A percentile compares a stretch with the other conserved stretches of the same genome.
These are phyloP conservation scores for Fusarium udum DNA, from an alignment of 2,329 filamentous ascomycete genomes.

Conservation along the genomic window DNA sequence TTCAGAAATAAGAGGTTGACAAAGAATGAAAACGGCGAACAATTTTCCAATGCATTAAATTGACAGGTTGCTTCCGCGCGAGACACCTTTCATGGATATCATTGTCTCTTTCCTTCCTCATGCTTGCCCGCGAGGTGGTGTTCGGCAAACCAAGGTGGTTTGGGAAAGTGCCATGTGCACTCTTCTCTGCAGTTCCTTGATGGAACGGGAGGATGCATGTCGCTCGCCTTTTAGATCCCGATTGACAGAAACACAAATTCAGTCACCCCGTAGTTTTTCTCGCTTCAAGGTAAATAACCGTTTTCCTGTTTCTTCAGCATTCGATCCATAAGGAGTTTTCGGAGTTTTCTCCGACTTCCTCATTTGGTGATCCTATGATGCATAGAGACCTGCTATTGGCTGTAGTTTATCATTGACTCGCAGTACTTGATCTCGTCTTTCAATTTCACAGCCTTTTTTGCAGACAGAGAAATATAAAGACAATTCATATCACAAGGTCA, in stretches of 20 bases:
- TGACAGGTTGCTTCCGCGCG: not conserved
- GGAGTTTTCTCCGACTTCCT: slow-evolving; percentile 39
- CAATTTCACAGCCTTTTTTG: not conserved
- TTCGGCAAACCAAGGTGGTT: not conserved
- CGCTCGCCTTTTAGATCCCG: not conserved
- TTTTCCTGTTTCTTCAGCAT: not conserved
- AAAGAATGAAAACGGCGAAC: not conserved
- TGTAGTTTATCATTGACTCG: not conserved
- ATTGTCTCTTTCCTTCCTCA: not conserved
- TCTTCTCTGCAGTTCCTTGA: not conserved
- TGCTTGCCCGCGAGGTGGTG: not conserved
- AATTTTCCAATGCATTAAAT: not conserved
- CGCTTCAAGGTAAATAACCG: not conserved
- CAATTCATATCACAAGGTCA: accelerated
- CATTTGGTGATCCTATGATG: slow-evolving; percentile 1
- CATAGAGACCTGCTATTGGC: slow-evolving; percentile 22
- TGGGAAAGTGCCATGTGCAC: not conserved
- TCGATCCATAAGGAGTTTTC: slow-evolving; percentile 37
- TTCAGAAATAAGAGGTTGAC: not conserved
- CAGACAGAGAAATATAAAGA: not conserved
- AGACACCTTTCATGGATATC: not conserved
- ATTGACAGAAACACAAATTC: not conserved
- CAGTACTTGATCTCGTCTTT: not conserved
- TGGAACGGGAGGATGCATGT: not conserved
- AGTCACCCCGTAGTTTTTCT: not conserved